A percentile compares a stretch with the other conserved stretches of the same genome.
Evolutionary conservation across 805 yeast species (phyloP).

Genomic region (Nakazawaea wickerhamii): DNA sequence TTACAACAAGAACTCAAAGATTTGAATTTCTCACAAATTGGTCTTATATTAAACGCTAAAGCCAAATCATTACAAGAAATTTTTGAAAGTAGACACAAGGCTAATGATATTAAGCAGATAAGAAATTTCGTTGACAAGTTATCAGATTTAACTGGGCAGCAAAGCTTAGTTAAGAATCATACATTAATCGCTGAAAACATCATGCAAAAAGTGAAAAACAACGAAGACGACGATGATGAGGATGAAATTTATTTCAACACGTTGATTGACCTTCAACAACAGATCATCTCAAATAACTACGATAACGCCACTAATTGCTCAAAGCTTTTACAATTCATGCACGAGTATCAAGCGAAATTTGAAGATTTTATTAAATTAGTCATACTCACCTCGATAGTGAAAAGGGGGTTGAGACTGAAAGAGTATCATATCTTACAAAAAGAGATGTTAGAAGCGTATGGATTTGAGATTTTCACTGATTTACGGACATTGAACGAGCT

Average conservation of each 20-base stretch:
- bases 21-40: constrained; percentile 75
- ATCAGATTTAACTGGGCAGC: constrained; percentile 59
- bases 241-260: constrained; percentile 31
- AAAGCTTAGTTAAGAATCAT: constrained; percentile 65
- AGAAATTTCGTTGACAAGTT: constrained; percentile 67
- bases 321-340: constrained; percentile 45
- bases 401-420: constrained; percentile 62
- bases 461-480: constrained; percentile 44
- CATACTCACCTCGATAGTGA: constrained; percentile 53
- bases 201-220: constrained; percentile 36
- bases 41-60: constrained; percentile 59
- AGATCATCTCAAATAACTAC: constrained; percentile 49
- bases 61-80: constrained; percentile 69
- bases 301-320: constrained; percentile 33
- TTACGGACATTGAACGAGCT: constrained; percentile 44
- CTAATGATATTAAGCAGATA: constrained; percentile 58
- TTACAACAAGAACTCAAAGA: constrained; percentile 45
- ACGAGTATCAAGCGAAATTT: constrained; percentile 34
- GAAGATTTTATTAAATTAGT: constrained; percentile 46
- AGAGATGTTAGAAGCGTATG: constrained; percentile 59
- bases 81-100: constrained; percentile 54
- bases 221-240: constrained; percentile 20
- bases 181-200: constrained; percentile 68
- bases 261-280: constrained; percentile 62
- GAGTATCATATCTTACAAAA: constrained; percentile 52